phyloP scores from a whole-genome alignment of 129 eudicot species.

The Smallanthus sonchifolius region DNA sequence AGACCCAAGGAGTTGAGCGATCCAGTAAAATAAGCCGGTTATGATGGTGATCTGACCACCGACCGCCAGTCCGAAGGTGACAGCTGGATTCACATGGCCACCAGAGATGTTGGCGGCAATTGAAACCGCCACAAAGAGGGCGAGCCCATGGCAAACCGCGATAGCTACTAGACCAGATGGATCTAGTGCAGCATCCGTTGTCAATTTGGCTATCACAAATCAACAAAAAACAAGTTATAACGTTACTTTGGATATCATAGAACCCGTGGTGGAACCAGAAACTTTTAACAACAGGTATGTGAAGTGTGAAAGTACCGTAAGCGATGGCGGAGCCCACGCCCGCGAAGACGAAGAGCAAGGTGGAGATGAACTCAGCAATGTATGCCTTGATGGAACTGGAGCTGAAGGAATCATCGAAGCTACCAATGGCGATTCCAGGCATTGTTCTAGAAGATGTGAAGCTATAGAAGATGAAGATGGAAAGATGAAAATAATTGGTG shows the following conservation, averaged over 20 bases:
- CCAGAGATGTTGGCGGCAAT: slow-evolving; percentile 91
- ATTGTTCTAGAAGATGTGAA: slow-evolving; percentile 27
- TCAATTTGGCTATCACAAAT: slow-evolving; percentile 50
- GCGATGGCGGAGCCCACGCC: slow-evolving; percentile 98
- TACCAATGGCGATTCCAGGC: slow-evolving; percentile 72
- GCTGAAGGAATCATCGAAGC: slow-evolving; percentile 65
- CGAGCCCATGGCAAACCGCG: slow-evolving; percentile 73
- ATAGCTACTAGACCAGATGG: slow-evolving; percentile 84
- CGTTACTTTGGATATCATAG: background rate
- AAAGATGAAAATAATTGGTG: background rate
- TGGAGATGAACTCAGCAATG: slow-evolving; percentile 91
- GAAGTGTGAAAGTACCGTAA: slow-evolving; percentile 34
- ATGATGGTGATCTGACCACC: slow-evolving; percentile 90
- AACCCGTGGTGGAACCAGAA: background rate
- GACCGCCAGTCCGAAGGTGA: slow-evolving; percentile 81
- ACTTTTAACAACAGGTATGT: background rate
- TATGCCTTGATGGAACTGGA: slow-evolving; percentile 55
- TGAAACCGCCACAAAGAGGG: slow-evolving; percentile 89
- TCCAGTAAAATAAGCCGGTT: slow-evolving; percentile 69
- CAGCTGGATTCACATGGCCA: slow-evolving; percentile 94
- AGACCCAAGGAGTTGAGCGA: slow-evolving; percentile 72
- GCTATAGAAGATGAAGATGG: background rate
- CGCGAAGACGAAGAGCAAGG: slow-evolving; percentile 91
- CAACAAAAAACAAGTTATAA: background rate
- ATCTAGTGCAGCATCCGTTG: slow-evolving; percentile 67